A percentile compares a stretch with the other conserved stretches of the same genome.
phyloP scores from a whole-genome alignment of 106 monocot genomes.

The Acorus gramineus region DNA sequence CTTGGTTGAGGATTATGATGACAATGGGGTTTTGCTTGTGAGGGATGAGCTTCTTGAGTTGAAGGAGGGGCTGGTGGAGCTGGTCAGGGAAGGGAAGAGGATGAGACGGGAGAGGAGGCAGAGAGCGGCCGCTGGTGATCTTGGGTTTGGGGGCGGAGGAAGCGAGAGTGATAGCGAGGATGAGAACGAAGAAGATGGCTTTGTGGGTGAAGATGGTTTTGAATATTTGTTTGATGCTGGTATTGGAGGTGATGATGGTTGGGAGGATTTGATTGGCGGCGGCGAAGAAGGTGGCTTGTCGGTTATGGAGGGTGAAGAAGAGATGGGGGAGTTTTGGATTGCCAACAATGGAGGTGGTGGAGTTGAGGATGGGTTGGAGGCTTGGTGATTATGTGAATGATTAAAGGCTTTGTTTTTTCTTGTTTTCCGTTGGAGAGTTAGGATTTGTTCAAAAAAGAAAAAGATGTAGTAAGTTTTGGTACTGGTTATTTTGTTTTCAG shows the following conservation, averaged over 20 bases:
- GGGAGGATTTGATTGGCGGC: conserved; percentile 45
- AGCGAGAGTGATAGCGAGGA: conserved; percentile 17
- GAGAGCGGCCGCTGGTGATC: conserved; percentile 14
- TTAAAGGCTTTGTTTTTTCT: no score
- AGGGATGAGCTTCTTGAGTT: conserved; percentile 45
- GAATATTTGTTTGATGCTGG: conserved; percentile 58
- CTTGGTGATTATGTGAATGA: no score
- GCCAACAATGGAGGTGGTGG: no score
- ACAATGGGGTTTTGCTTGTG: conserved; percentile 50
- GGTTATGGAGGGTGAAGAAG: conserved; percentile 51
- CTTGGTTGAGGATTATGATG: conserved; percentile 78
- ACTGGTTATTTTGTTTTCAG: no score
- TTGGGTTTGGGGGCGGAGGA: conserved; percentile 14
- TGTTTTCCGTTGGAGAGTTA: no score
- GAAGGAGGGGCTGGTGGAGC: conserved; percentile 43
- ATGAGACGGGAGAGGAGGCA: conserved; percentile 56
- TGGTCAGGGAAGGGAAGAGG: conserved; percentile 71
- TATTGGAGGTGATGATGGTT: conserved; percentile 44
- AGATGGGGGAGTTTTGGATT: no score
- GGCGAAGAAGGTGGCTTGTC: conserved; percentile 8
- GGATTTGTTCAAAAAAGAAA: no score
- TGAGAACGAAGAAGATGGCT: conserved; percentile 18
- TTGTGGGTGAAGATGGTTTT: conserved; percentile 33
- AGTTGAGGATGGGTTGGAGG: no score
- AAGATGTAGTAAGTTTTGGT: no score